These are phyloP conservation scores for Anthostomella pinea DNA, from an alignment of 2,329 filamentous ascomycete species.

Conservation along the genomic window DNA sequence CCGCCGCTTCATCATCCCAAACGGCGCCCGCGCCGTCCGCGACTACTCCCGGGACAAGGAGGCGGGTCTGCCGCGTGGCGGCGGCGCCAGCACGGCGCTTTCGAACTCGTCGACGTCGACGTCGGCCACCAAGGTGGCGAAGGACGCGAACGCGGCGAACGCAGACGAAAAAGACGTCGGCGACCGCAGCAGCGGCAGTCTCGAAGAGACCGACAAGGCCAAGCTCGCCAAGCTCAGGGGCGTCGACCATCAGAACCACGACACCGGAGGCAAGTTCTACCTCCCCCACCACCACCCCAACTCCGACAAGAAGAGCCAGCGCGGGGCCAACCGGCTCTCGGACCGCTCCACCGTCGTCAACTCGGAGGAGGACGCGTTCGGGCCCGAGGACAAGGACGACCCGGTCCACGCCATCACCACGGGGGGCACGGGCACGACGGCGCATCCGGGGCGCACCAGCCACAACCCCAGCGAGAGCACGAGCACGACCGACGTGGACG, in stretches of 20 bases:
- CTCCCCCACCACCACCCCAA: neutral
- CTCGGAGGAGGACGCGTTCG: slow-evolving; percentile 2
- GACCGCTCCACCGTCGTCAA: neutral
- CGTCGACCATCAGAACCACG: slow-evolving; percentile 1
- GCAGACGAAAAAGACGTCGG: too few relatives aligned
- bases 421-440: slow-evolving; percentile 7
- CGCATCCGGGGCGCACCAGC: neutral
- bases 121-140: too few relatives aligned
- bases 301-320: neutral
- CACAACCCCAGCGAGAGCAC: neutral
- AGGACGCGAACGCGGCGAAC: too few relatives aligned
- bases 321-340: neutral
- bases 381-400: slow-evolving; percentile 4
- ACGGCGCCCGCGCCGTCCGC: slow-evolving; percentile 62
- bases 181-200: neutral
- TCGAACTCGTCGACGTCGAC: neutral
- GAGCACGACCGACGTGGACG: slow-evolving; percentile 7
- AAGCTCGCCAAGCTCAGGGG: slow-evolving; percentile 6
- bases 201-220: slow-evolving; percentile 7
- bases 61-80: slow-evolving; percentile 2
- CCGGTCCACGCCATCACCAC: slow-evolving; percentile 9
- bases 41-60: slow-evolving; percentile 37
- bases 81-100: neutral
- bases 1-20: slow-evolving; percentile 69
- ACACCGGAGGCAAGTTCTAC: neutral